phyloP scores from a whole-genome alignment of 2,329 filamentous ascomycete genomes.

The Bretziella fagacearum region DNA sequence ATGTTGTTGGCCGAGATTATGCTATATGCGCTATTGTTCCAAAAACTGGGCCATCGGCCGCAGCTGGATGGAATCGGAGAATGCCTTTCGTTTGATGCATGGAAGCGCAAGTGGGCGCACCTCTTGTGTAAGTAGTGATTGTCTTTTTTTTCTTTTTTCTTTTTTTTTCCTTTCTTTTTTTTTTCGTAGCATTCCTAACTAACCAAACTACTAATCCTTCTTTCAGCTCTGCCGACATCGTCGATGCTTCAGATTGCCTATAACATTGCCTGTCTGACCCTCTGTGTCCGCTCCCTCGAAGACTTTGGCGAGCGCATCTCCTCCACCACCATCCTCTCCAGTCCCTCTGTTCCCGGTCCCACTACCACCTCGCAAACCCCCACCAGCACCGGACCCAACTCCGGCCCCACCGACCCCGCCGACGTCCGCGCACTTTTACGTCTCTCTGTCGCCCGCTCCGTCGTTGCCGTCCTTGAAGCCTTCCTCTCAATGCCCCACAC shows the following conservation, averaged over 20 bases:
- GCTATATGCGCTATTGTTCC: conserved; percentile 23
- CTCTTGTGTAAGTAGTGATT: conserved; percentile 11
- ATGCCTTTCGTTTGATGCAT: conserved; percentile 12
- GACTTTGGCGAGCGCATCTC: conserved; percentile 13
- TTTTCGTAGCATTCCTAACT: not conserved
- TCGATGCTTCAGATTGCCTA: conserved; percentile 14
- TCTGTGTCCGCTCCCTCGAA: conserved; percentile 13
- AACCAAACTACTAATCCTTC: not conserved
- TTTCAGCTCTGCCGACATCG: conserved; percentile 10
- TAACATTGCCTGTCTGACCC: conserved; percentile 13
- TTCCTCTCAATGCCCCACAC: conserved; percentile 13
- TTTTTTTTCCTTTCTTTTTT: no score
- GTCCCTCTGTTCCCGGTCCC: not conserved
- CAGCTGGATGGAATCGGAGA: conserved; percentile 20
- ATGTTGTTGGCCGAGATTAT: conserved; percentile 26
- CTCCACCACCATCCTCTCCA: conserved; percentile 8
- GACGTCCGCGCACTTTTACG: conserved; percentile 8
- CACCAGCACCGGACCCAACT: conserved; percentile 7
- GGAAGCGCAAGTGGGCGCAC: conserved; percentile 14
- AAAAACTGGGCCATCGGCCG: conserved; percentile 21
- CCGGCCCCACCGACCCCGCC: not conserved
- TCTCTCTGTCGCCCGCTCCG: conserved; percentile 10
- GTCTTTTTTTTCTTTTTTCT: no score
- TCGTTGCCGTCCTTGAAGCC: conserved; percentile 11
- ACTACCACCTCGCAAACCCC: conserved; percentile 9